Evolutionary conservation across 495 filamentous ascomycete species (phyloP).

Genomic region (Cenococcum geophilum): DNA sequence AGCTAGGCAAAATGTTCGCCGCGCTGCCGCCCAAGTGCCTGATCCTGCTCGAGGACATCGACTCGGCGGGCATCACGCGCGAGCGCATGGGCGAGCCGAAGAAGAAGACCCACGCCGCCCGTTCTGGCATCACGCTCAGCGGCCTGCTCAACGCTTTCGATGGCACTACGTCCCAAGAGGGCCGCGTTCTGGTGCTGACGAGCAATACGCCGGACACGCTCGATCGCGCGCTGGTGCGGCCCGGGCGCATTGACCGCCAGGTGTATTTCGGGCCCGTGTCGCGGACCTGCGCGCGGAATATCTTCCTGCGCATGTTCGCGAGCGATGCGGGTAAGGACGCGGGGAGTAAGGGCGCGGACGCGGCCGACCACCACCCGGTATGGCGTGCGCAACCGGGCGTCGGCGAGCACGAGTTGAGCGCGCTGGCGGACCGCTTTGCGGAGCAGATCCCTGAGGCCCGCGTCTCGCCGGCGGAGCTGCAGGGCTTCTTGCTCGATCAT

Average conservation of each 20-base stretch:
- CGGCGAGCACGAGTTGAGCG: not conserved
- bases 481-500: not conserved
- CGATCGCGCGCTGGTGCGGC: constrained; percentile 28
- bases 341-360: not conserved
- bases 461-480: not conserved
- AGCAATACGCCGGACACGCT: constrained; percentile 25
- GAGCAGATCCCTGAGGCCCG: not conserved
- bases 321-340: not conserved
- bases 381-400: not conserved
- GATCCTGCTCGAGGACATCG: constrained; percentile 30
- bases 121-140: constrained; percentile 20
- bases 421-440: not conserved
- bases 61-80: constrained; percentile 13
- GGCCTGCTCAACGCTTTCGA: constrained; percentile 32
- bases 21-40: constrained; percentile 26
- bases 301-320: constrained; percentile 3
- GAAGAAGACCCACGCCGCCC: not conserved
- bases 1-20: constrained; percentile 14
- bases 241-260: constrained; percentile 25
- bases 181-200: constrained; percentile 30
- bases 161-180: constrained; percentile 23
- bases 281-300: not conserved
- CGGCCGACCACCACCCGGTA: not conserved
- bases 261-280: constrained; percentile 1
- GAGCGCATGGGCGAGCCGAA: constrained; percentile 6